Evolutionary conservation across 768 basidiomycete species (phyloP).

Genomic region (Hortiboletus campestris): DNA sequence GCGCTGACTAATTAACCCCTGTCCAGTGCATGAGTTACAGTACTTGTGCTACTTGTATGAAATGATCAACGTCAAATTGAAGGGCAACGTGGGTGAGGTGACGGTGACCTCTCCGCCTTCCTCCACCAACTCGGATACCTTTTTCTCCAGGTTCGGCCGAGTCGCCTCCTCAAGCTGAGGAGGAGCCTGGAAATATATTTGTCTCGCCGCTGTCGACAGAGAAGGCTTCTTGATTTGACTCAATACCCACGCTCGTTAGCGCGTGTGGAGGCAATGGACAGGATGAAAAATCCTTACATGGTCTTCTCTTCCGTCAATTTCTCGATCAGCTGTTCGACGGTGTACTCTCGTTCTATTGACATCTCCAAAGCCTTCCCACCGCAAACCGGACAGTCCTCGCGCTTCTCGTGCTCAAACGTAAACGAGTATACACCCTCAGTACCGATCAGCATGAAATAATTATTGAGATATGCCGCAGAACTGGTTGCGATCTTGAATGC

Average conservation of each 20-base stretch:
- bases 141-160: conserved; percentile 87
- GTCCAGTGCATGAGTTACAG: not conserved
- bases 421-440: conserved; percentile 96
- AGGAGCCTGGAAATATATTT: conserved; percentile 92
- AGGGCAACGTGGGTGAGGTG: conserved; percentile 86
- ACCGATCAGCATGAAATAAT: conserved; percentile 98
- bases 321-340: conserved; percentile 86
- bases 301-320: conserved; percentile 84
- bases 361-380: conserved; percentile 86
- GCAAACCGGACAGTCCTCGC: conserved; percentile 94
- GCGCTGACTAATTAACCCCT: conserved; percentile 30
- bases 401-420: conserved; percentile 93
- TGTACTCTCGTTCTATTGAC: conserved; percentile 65
- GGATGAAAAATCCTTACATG: conserved; percentile 56
- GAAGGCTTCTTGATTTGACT: conserved; percentile 99
- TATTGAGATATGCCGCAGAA: conserved; percentile 91
- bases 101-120: conserved; percentile 81
- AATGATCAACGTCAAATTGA: conserved; percentile 72
- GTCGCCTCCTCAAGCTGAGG: conserved; percentile 88
- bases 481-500: conserved; percentile 98
- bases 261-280: not conserved
- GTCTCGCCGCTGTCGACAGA: conserved; percentile 68
- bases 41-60: conserved; percentile 43
- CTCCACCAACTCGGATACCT: conserved; percentile 74
- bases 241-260: conserved; percentile 5